Percentiles rank a stretch among this genome's conserved stretches.
phyloP scores from a whole-genome alignment of 192 early-diverging fungal genomes.

The Coemansia sp. region DNA sequence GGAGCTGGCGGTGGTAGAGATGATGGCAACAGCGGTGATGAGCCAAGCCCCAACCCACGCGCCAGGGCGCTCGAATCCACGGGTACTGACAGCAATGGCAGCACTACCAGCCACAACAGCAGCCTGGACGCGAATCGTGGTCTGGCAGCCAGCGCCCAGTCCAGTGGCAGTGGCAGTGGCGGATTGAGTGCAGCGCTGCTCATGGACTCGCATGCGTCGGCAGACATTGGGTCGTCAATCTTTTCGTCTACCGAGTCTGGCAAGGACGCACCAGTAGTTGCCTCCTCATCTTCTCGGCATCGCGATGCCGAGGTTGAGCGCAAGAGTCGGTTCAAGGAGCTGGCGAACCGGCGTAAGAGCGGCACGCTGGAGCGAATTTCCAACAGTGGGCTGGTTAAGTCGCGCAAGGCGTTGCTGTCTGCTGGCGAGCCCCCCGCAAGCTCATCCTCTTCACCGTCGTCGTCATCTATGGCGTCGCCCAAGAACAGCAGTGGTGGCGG shows the following conservation, averaged over 20 bases:
- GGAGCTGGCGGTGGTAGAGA: slow-evolving; percentile 13
- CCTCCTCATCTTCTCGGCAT: background rate
- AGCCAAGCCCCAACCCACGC: slow-evolving; percentile 31
- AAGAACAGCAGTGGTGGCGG: background rate
- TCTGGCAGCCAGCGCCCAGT: slow-evolving; percentile 31
- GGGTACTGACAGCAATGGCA: slow-evolving; percentile 36
- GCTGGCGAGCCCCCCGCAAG: slow-evolving; percentile 20
- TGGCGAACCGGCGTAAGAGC: slow-evolving; percentile 52
- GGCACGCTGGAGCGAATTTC: slow-evolving; percentile 52
- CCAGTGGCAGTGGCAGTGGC: background rate
- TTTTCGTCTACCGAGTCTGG: slow-evolving; percentile 40
- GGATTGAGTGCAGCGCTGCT: slow-evolving; percentile 6
- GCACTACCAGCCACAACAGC: slow-evolving; percentile 39
- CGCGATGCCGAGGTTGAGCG: slow-evolving; percentile 34
- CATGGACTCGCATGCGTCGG: slow-evolving; percentile 33
- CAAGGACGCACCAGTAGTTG: background rate
- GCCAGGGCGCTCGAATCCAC: slow-evolving; percentile 20
- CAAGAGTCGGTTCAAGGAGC: slow-evolving; percentile 34
- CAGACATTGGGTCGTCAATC: slow-evolving; percentile 46
- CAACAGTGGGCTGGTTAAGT: slow-evolving; percentile 47
- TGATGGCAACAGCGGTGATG: slow-evolving; percentile 22
- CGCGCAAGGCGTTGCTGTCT: slow-evolving; percentile 38
- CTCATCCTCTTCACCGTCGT: slow-evolving; percentile 3
- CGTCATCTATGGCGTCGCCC: slow-evolving; percentile 3
- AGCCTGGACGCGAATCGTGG: slow-evolving; percentile 27